Conservation (phyloP, 2,329 filamentous ascomycete genomes). For the Acarospora socialis region DNA sequence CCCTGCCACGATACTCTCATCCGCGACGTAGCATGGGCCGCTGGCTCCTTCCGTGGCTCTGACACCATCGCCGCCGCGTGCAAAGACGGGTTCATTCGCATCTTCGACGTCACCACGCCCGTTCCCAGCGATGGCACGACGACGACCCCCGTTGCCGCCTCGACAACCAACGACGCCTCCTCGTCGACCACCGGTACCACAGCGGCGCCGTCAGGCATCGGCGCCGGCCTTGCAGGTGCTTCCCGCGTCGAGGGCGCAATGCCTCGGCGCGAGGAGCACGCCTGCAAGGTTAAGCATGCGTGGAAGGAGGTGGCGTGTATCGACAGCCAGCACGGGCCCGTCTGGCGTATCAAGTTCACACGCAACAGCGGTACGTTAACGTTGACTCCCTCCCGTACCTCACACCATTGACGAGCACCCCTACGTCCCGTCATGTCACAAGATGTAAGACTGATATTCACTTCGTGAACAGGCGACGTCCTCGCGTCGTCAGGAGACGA, state of each 20-base stretch:
- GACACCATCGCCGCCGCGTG: slow-evolving; percentile 85
- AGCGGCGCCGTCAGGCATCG: slow-evolving; percentile 11
- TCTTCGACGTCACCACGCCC: slow-evolving; percentile 83
- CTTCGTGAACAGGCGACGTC: slow-evolving; percentile 6
- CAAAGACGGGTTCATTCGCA: slow-evolving; percentile 76
- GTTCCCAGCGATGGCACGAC: slow-evolving; percentile 18
- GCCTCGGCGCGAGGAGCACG: slow-evolving; percentile 1
- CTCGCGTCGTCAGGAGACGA: slow-evolving; percentile 11
- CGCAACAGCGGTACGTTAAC: too few relatives aligned
- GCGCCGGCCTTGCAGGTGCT: slow-evolving; percentile 10
- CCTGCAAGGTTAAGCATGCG: slow-evolving; percentile 7
- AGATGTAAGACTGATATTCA: too few relatives aligned
- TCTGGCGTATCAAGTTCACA: too few relatives aligned
- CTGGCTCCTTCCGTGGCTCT: slow-evolving; percentile 77
- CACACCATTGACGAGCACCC: too few relatives aligned
- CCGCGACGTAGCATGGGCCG: slow-evolving; percentile 81
- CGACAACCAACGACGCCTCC: background rate
- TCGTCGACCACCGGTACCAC: background rate
- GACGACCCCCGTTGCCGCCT: background rate
- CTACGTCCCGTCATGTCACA: too few relatives aligned
- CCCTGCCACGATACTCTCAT: slow-evolving; percentile 61
- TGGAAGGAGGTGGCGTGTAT: slow-evolving; percentile 9
- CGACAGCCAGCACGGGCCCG: too few relatives aligned
- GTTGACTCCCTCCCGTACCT: too few relatives aligned
- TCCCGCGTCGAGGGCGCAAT: slow-evolving; percentile 1